A percentile compares a stretch with the other conserved stretches of the same genome.
Evolutionary conservation across 2,329 filamentous ascomycete genomes (phyloP).

Genomic region (Dactylella cylindrospora): DNA sequence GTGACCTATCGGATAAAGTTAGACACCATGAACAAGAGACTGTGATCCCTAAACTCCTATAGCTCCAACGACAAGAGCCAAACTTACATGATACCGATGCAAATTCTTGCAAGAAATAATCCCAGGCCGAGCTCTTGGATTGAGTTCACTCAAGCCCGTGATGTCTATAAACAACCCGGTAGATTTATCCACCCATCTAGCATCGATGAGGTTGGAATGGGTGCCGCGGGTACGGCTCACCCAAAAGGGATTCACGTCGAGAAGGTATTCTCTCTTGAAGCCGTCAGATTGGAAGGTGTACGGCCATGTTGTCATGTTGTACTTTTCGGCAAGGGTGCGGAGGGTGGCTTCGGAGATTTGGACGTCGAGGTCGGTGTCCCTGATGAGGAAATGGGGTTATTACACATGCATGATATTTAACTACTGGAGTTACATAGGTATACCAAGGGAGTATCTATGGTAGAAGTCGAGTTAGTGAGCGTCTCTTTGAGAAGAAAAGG

Average conservation of each 20-base stretch:
- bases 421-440: background rate
- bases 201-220: constrained; percentile 78
- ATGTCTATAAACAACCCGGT: constrained; percentile 84
- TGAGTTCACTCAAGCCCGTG: constrained; percentile 70
- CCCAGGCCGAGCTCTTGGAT: constrained; percentile 62
- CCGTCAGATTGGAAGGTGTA: constrained; percentile 54
- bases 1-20: constrained; percentile 53
- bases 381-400: background rate
- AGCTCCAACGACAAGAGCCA: background rate
- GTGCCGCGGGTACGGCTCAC: constrained; percentile 64
- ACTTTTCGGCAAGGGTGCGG: constrained; percentile 63
- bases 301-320: constrained; percentile 67
- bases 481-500: background rate
- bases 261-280: constrained; percentile 62
- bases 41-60: too few species aligned
- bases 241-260: constrained; percentile 75
- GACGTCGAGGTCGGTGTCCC: constrained; percentile 68
- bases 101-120: constrained; percentile 78
- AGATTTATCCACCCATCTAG: constrained; percentile 73
- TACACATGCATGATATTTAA: background rate
- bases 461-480: constrained; percentile 4
- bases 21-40: background rate
- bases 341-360: constrained; percentile 72
- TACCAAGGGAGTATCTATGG: constrained; percentile 47
- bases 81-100: constrained; percentile 62